Evolutionary conservation across 139 green algal species (phyloP), one percentile per base, ranked within the genome.

Genomic region (Chlamydomonas incerta): DNA sequence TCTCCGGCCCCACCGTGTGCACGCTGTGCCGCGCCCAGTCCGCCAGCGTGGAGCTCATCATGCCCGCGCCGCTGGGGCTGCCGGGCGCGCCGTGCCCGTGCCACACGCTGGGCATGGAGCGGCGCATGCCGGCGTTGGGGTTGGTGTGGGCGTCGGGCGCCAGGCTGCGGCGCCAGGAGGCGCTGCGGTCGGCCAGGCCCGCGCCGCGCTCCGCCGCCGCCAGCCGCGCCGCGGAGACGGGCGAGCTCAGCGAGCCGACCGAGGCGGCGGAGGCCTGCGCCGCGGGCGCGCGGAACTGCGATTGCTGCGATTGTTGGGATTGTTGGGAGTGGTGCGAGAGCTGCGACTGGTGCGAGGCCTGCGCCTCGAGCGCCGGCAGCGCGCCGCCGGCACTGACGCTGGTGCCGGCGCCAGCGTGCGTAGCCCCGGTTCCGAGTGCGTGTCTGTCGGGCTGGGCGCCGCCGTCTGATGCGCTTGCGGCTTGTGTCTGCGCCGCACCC

Each of bases 11-110:
- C 72, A 65, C 31, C 18, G 46, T 57, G 47, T 79, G 47, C 35
- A 79, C 72, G 72, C 72, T 79, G 46, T 79, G 46, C 47, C 47
- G 46, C 26, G 62, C 47, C 72, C 72, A 79, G 28, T 79, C 72
- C 29, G 46, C 72, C 72, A 79, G 72, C 17, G 72, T 79, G 6
- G 37, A 41, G 47, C 72, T 13, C 46, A 79, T 23, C 14, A 50
- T 8, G 41, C 41, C 41, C 6, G 41, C 41, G 41, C 41, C 41
- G 41, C 41, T 50, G 41, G 8, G 41, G 8, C 41, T 50, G 41
- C 41, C 41, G 8, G 41, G 41, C 41, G 8, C 41, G 41, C 41
- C 41, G 23, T 58, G 35, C 70, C 35, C 14, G 21, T 65, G 24
- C 58, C 21, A 15, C 26, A 31, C 18, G 55, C 31, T 68, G 52